Evolutionary conservation across 805 yeast species (phyloP), one percentile per base, ranked within the genome.

Genomic region (Saturnispora saitoi): DNA sequence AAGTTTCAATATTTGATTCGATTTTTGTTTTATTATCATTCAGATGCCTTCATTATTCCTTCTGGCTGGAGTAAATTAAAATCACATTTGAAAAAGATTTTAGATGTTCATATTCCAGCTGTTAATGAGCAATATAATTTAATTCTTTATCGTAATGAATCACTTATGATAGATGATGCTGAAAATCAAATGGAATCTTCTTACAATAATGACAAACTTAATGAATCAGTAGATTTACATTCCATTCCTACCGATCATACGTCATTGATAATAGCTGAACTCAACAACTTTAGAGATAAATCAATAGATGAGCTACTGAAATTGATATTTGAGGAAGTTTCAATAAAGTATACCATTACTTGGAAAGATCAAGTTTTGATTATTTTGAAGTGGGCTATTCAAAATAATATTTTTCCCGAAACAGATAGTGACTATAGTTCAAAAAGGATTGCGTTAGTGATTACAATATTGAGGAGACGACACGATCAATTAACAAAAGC

Each of bases 141-240:
- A 29, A 76, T 83, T 4, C 74, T 79, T 45, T 81, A 79, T 57
- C 66, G 90, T 58, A 84, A 84, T 60, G 88, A 83, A 64, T 81
- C 88, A 2, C 66, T 84, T 46, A 79, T 81, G 73, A 69, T 80
- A 42, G 79, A 77, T 57, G 66, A 64, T 41, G 41, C 58, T 4
- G 56, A 51, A 41, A 28, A 43, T 7, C 20, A 40, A 5, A 17
- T 30, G 12, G 34, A 9, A 6, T 24, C 53, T 12, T 32, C 31
- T 34, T 30, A 28, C n/a, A 17, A 45, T 8, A 24, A 38, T 22
- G 32, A 32, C 14, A 14, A 5, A 24, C 19, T 30, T 11, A 10
- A 15, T 17, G 11, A n/a, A 34, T 34, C 38, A 15, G 12, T 20
- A 2, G 19, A 15, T 10, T 15, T 26, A n/a, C n/a, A 37, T n/a